Base-by-base conservation (phyloP, 2,329 filamentous ascomycete genomes). In the Fusarium miscanthi region DNA sequence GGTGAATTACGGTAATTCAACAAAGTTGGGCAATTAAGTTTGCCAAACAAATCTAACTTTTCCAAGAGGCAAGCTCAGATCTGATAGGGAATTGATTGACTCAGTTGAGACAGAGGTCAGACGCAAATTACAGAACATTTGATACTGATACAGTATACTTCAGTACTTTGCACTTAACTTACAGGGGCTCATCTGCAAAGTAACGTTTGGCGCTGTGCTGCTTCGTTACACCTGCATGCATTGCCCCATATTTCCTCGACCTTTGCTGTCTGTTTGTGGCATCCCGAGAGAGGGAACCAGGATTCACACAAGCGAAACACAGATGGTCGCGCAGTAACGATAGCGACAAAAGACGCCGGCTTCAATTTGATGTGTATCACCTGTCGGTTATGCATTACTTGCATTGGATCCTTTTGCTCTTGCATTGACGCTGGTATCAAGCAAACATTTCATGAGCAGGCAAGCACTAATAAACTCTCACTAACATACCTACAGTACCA, bases 171-270 rank as follows among this genome's bases (percentile, higher is more conserved):
- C 30, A 33, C 17, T 38, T 17, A 27, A 52, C 49, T 60, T 67
- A 40, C 63, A 67, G 63, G 64, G 64, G 30, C 40, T 41, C 42
- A 63, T 65, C 46, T 69, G 64, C 64, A 69, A 57, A 60, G 70
- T 73, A 73, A 73, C 70, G 70, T 73, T 62, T 66, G 65, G 56
- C 62, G 31, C 37, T 46, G 30, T 51, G 30, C 41, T 70, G 61
- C 66, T 74, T 73, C 66, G 66, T 73, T 73, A 73, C 70, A 71
- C 61, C 46, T 73, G 58, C 70, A 58, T 66, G 43, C 52, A 57
- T 42, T 11, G 66, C 51, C 56, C 67, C 67, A 71, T 67, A 51
- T 42, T 52, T 68, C n/a, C 35, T 41, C n/a, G 21, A 59, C 49
- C 41, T 51, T 45, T 54, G 57, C 57, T 67, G 45, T 60, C 70